A percentile compares a stretch with the other conserved stretches of the same genome.
phyloP scores from a whole-genome alignment of 164 flowering plant species.

The Annona cherimola region DNA sequence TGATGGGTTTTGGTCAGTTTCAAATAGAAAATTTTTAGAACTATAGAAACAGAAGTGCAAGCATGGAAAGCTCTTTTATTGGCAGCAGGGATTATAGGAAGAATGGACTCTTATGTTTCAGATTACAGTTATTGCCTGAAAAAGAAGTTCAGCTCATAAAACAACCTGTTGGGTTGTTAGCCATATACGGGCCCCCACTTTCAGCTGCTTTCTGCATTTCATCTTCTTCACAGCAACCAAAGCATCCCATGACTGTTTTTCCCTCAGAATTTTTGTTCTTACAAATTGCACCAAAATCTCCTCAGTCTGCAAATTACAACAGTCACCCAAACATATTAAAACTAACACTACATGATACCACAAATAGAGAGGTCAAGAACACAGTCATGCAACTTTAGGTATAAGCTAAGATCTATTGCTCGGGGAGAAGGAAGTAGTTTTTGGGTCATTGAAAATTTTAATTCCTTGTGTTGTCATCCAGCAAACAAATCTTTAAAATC shows the following conservation, averaged over 20 bases:
- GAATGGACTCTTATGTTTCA: no score
- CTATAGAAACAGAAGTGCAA: not conserved
- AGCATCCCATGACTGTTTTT: conserved; percentile 58
- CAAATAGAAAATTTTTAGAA: not conserved
- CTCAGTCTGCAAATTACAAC: conserved; percentile 1
- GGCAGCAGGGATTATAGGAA: not conserved
- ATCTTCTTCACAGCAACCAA: conserved; percentile 65
- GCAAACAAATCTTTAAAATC: not conserved
- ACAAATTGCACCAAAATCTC: not conserved
- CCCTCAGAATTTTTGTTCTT: not conserved
- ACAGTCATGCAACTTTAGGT: not conserved
- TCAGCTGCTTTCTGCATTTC: conserved; percentile 43
- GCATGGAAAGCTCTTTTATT: not conserved
- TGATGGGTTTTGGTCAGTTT: not conserved
- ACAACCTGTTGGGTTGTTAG: conserved; percentile 51
- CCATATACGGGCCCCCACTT: conserved; percentile 33
- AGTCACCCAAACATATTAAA: not conserved
- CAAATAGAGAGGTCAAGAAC: not conserved
- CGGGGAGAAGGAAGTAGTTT: not conserved
- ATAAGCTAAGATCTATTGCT: not conserved
- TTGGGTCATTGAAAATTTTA: not conserved
- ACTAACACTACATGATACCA: not conserved
- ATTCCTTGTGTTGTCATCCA: not conserved
- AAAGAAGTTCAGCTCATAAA: not conserved
- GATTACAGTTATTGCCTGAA: no score